Conservation (phyloP, 257 asterid genomes). For the Penstemon eatonii region DNA sequence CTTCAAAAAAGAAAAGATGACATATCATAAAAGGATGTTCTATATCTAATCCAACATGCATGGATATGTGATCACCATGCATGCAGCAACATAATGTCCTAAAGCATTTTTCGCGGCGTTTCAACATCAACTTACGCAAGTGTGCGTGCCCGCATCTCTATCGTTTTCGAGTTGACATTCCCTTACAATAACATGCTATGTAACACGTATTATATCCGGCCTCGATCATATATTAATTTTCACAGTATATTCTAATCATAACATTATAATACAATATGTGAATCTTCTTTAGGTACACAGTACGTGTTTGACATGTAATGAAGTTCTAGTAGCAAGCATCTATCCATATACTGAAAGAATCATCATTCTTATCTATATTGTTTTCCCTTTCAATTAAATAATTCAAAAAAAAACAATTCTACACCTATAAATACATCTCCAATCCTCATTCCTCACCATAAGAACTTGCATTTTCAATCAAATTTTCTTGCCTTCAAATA, state of each 20-base stretch:
- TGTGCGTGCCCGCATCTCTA: not conserved
- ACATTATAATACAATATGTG: conserved; percentile 20
- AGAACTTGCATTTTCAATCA: not conserved
- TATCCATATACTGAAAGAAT: too few relatives aligned
- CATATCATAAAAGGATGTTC: conserved; percentile 10
- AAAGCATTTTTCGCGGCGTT: not conserved
- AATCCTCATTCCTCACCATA: conserved; percentile 17
- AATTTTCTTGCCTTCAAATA: not conserved
- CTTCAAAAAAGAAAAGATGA: not conserved
- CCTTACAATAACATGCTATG: not conserved
- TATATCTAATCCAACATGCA: conserved; percentile 12
- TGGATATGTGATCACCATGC: too few relatives aligned
- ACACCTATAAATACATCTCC: conserved; percentile 34
- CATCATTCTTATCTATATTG: too few relatives aligned
- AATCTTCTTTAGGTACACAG: conserved; percentile 22
- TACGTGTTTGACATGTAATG: conserved; percentile 5
- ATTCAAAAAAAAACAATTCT: not conserved
- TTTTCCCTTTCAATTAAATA: too few relatives aligned
- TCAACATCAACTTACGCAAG: conserved; percentile 21
- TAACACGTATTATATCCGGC: not conserved
- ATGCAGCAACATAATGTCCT: not conserved
- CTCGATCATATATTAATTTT: not conserved
- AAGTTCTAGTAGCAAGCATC: too few relatives aligned
- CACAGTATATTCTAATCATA: not conserved
- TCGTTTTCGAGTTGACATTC: conserved; percentile 31